A percentile compares a stretch with the other conserved stretches of the same genome.
Evolutionary conservation across 2,329 filamentous ascomycete genomes (phyloP).

Genomic region (Neofusicoccum kwambonambiense): DNA sequence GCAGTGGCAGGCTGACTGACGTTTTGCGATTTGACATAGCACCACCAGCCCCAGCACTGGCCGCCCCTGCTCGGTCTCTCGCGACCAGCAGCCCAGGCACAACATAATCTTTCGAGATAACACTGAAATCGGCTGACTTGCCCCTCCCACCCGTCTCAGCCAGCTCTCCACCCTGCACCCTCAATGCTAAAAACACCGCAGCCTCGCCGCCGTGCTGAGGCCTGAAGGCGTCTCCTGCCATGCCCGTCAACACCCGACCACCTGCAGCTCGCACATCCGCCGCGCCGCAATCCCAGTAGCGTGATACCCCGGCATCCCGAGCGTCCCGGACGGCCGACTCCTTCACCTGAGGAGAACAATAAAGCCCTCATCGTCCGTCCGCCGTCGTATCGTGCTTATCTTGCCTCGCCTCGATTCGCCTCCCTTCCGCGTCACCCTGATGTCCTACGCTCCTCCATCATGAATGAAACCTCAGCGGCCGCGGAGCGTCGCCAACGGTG

Average conservation of each 20-base stretch:
- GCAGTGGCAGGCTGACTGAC: background rate
- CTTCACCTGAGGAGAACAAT: background rate
- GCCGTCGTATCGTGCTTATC: constrained; percentile 1
- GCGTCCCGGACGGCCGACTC: background rate
- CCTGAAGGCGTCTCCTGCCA: background rate
- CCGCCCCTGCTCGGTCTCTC: background rate
- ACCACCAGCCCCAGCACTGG: constrained; percentile 6
- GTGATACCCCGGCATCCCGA: constrained; percentile 7
- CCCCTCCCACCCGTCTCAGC: constrained; percentile 2
- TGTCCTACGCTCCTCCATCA: background rate
- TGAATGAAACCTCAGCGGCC: background rate
- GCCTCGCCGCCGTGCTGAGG: background rate
- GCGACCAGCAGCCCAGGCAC: background rate
- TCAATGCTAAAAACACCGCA: constrained; percentile 7
- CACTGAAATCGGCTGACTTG: constrained; percentile 15
- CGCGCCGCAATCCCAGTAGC: background rate
- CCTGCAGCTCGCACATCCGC: background rate
- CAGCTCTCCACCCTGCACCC: background rate
- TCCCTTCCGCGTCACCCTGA: background rate
- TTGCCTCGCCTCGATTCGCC: background rate
- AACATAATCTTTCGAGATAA: constrained; percentile 16
- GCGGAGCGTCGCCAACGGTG: background rate
- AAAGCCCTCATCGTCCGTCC: constrained; percentile 6
- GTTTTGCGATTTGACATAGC: constrained; percentile 10
- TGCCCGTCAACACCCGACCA: background rate